Percentiles rank a stretch among this genome's conserved stretches.
Evolutionary conservation across 495 filamentous ascomycete genomes (phyloP).

Genomic region (Trichocladium uniseriatum): DNA sequence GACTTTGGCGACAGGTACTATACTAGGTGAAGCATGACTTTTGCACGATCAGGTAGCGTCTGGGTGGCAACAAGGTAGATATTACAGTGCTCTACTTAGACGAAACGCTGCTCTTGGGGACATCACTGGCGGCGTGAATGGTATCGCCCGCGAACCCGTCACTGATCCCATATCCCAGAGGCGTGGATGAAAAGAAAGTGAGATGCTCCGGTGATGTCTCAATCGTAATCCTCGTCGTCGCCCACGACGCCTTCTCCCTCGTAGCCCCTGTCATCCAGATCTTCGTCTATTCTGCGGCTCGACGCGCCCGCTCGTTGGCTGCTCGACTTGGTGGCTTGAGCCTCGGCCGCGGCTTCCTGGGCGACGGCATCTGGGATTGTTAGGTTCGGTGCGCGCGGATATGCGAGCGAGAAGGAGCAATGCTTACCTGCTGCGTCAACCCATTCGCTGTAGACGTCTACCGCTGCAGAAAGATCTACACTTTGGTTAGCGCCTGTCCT

Average conservation of each 20-base stretch:
- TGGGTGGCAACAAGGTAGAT: background rate
- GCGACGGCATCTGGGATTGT: slow-evolving; percentile 33
- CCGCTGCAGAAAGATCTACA: slow-evolving; percentile 72
- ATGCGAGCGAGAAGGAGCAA: background rate
- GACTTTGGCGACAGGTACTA: slow-evolving; percentile 98
- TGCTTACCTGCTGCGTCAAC: slow-evolving; percentile 86
- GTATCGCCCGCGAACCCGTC: slow-evolving; percentile 7
- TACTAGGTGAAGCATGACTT: slow-evolving; percentile 52
- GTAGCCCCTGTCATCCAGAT: slow-evolving; percentile 37
- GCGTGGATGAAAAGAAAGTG: background rate
- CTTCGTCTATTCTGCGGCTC: slow-evolving; percentile 19
- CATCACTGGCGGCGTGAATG: background rate
- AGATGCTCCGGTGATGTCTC: background rate
- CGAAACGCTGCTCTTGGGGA: background rate
- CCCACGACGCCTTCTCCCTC: slow-evolving; percentile 34
- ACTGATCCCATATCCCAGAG: background rate
- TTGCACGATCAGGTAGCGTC: background rate
- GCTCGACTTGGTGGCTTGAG: slow-evolving; percentile 2
- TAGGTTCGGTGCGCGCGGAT: background rate
- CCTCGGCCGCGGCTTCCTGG: slow-evolving; percentile 25
- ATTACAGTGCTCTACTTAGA: slow-evolving; percentile 1
- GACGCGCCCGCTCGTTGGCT: slow-evolving; percentile 11
- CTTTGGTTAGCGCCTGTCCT: background rate
- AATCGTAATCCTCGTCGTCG: slow-evolving; percentile 38
- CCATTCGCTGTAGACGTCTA: slow-evolving; percentile 98